phyloP scores from a whole-genome alignment of 352 stramenopile genomes.

The Phytopythium delawarense region DNA sequence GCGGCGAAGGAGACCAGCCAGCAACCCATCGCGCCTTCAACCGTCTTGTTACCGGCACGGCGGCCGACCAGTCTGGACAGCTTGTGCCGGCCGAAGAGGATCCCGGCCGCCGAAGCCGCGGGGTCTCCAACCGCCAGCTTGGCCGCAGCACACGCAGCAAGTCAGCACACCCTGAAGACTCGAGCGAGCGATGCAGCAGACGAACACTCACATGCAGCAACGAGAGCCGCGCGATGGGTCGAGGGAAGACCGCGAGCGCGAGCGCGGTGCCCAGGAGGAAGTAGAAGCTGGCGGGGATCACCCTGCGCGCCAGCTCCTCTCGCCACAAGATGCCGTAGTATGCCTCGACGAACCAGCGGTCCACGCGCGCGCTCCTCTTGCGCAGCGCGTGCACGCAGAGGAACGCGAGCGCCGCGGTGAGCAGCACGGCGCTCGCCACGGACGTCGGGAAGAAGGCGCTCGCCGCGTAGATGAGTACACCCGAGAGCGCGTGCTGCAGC shows the following conservation, averaged over 20 bases:
- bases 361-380: constrained; percentile 24
- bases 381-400: constrained; percentile 36
- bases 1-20: too few species aligned
- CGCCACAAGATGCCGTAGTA: constrained; percentile 35
- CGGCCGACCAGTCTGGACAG: neutral
- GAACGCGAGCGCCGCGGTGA: constrained; percentile 33
- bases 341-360: constrained; percentile 44
- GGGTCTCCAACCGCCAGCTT: constrained; percentile 7
- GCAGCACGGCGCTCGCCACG: constrained; percentile 20
- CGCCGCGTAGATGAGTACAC: constrained; percentile 40
- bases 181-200: too few species aligned
- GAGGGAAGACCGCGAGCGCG: constrained; percentile 31
- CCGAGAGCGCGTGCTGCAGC: constrained; percentile 42
- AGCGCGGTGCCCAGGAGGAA: constrained; percentile 48
- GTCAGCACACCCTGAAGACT: too few species aligned
- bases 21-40: neutral
- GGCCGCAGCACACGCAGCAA: neutral
- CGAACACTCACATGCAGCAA: constrained; percentile 43
- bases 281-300: constrained; percentile 59
- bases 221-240: constrained; percentile 36
- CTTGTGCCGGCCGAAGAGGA: neutral
- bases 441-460: constrained; percentile 18
- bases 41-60: too few species aligned
- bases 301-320: constrained; percentile 25
- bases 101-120: neutral